Percentiles rank a stretch among this genome's conserved stretches.
These are phyloP conservation scores for Candida nonsorbophila DNA, from an alignment of 805 yeast genomes.

Conservation along the genomic window DNA sequence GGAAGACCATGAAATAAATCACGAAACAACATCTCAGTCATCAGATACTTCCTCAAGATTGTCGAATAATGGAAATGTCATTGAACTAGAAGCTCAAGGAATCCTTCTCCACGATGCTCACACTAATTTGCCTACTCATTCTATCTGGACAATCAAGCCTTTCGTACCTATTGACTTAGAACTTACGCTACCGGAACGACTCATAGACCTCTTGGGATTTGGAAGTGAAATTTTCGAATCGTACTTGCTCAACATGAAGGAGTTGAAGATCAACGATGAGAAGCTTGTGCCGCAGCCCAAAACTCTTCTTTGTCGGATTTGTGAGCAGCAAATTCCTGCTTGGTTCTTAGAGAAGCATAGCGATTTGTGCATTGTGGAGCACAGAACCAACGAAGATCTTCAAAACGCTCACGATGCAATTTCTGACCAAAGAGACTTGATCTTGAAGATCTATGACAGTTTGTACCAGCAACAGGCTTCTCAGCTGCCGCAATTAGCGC, in stretches of 20 bases:
- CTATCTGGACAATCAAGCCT: conserved; percentile 92
- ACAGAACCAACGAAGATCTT: conserved; percentile 71
- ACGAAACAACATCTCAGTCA: neutral
- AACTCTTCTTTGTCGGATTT: conserved; percentile 80
- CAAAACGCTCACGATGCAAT: conserved; percentile 71
- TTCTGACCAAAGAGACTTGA: conserved; percentile 58
- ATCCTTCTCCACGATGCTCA: conserved; percentile 64
- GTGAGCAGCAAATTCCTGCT: conserved; percentile 85
- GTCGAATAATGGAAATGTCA: conserved; percentile 53
- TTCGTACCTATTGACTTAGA: conserved; percentile 59
- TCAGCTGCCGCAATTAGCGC: conserved; percentile 9
- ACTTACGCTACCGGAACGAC: conserved; percentile 61
- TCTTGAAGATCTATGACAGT: conserved; percentile 40
- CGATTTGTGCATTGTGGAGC: conserved; percentile 81
- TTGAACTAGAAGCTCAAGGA: conserved; percentile 92
- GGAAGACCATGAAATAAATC: no score
- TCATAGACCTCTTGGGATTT: conserved; percentile 78
- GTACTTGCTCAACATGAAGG: conserved; percentile 61
- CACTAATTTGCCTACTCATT: conserved; percentile 61
- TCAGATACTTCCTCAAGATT: conserved; percentile 20
- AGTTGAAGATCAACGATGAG: conserved; percentile 59
- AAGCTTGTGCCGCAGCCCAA: conserved; percentile 72
- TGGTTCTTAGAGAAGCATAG: conserved; percentile 97
- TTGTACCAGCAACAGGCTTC: conserved; percentile 16
- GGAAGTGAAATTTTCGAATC: conserved; percentile 82